Evolutionary conservation across 2,329 filamentous ascomycete genomes (phyloP), one percentile per base, ranked within the genome.

Genomic region (Nigrograna mackinnonii): DNA sequence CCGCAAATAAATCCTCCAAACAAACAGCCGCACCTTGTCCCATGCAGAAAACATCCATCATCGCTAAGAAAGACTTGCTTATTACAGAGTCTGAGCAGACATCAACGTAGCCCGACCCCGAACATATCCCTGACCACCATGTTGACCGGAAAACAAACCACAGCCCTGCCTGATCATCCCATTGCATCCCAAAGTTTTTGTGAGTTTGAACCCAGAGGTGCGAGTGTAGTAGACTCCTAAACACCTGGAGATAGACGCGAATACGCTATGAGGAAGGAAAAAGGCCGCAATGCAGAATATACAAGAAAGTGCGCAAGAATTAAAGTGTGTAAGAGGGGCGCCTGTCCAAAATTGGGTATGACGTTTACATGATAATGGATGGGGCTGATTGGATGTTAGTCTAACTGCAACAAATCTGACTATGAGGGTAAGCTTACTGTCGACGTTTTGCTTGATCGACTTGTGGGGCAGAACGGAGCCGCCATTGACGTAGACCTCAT

Each of bases 401-500:
- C 38, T 5, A 3, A 14, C 4, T 36, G 41, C 12, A 37, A 47
- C 32, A 24, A 14, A 37, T 13, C 5, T 21, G n/a, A 35, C 14
- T 20, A 6, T 34, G 16, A 13, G n/a, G 4, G 17, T n/a, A 30
- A n/a, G 43, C 65, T 64, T 62, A 68, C 62, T 65, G 47, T 99
- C 94, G 62, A 99, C 89, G 71, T 99, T 99, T 63, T 86, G 83
- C 82, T 97, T 97, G 81, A 99, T 97, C 70, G 87, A 94, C 86
- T 99, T 99, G 78, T 99, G 92, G 5, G 92, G 92, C 53, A 99
- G 78, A 50, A 99, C 87, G 60, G 89, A 95, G 63, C 91, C 91
- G 62, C 92, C 92, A 72, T 99, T 99, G 72, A 96, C 94, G 73
- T 97, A 96, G 58, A 99, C 91, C 76, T 99, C 92, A 66, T 99